Evolutionary conservation across 345 rosid species (phyloP), one percentile per base, ranked within the genome.

Genomic region (Brassica juncea): DNA sequence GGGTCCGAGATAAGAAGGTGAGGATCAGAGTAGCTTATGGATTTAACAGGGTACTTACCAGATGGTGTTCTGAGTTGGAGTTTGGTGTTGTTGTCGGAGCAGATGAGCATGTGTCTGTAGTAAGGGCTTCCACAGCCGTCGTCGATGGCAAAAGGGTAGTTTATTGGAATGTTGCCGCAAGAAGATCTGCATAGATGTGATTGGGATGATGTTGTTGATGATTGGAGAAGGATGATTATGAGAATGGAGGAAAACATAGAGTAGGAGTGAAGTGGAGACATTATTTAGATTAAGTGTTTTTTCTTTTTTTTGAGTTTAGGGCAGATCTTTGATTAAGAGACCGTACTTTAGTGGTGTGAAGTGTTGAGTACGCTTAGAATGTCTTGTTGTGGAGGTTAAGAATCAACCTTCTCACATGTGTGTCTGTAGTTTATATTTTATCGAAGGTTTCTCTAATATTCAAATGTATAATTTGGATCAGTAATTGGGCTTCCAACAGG

Each of bases 31-130:
- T 93, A 93, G 84, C 89, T 89, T 52, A 95, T 87, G 81, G 86
- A 84, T 9, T 77, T 86, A 2, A 92, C 88, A 0, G 87, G 95
- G 80, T 92, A 92, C 30, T 85, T 75, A 3, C 97, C 96, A 0
- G 99, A 93, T 3, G 97, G 99, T 4, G 98, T 91, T 49, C 92
- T 84, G 4, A 95, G 91, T 76, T 91, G 87, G 7, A 93, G 92
- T 27, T 81, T 77, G n/a, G 39, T 73, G 49, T 85, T 87, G 2
- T 86, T 66, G 25, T 87, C 86, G 2, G 95, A 85, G 84, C 96
- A 91, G 4, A 82, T 71, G 5, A 95, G 96, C 84, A 92, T 86
- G 89, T 84, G 92, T 1, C 93, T 83, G 86, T 91, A 95, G 74
- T 88, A 90, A 21, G 96, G 92, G 73, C 92, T 91, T 27, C 98